phyloP scores from a whole-genome alignment of 805 yeast species.

The Zygotorulaspora florentina region DNA sequence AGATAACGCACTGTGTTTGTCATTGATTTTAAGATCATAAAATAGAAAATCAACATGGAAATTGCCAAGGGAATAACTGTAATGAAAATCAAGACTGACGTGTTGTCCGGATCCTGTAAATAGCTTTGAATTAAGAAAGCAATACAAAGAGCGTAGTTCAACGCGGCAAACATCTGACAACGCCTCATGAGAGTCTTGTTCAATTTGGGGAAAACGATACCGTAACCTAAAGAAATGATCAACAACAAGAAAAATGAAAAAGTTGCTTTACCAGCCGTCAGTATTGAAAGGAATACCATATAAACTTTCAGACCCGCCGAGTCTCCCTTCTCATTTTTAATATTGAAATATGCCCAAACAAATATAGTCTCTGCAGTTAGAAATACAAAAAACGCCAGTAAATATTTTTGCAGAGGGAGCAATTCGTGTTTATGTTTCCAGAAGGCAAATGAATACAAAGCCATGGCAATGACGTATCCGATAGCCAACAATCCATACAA shows the following conservation, averaged over 20 bases:
- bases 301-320: slow-evolving; percentile 62
- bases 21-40: slow-evolving; percentile 67
- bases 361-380: slow-evolving; percentile 80
- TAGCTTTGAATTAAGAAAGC: slow-evolving; percentile 54
- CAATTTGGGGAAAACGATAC: slow-evolving; percentile 84
- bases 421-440: slow-evolving; percentile 82
- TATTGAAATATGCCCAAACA: slow-evolving; percentile 88
- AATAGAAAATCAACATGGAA: slow-evolving; percentile 68
- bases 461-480: slow-evolving; percentile 73
- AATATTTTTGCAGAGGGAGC: slow-evolving; percentile 83
- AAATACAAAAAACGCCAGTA: slow-evolving; percentile 79
- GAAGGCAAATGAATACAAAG: slow-evolving; percentile 81
- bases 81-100: slow-evolving; percentile 49
- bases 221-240: slow-evolving; percentile 88
- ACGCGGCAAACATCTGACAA: slow-evolving; percentile 55
- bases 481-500: slow-evolving; percentile 83
- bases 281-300: slow-evolving; percentile 69
- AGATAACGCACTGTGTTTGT: slow-evolving; percentile 69
- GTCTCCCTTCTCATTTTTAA: slow-evolving; percentile 60
- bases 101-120: slow-evolving; percentile 46
- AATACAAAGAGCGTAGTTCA: slow-evolving; percentile 52
- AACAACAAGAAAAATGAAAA: slow-evolving; percentile 83
- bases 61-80: slow-evolving; percentile 68
- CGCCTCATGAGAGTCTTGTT: slow-evolving; percentile 70
- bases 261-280: slow-evolving; percentile 78